Percentiles rank a stretch among this genome's conserved stretches.
Conservation (phyloP, 129 eudicot genomes). For the Flaveria linearis region DNA sequence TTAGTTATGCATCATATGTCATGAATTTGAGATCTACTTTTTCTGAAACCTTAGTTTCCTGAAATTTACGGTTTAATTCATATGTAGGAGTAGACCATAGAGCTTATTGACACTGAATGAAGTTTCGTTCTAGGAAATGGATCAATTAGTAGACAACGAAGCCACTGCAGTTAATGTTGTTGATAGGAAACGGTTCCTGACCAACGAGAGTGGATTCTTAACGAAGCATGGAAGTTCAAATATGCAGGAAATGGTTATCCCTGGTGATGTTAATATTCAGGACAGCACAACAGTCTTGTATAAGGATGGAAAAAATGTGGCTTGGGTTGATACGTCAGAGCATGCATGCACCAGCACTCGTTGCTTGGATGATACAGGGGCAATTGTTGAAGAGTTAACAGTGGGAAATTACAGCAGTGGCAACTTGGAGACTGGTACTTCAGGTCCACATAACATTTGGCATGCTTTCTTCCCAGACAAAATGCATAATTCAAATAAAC, state of each 20-base stretch:
- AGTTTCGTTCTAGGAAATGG: conserved; percentile 47
- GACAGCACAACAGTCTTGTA: conserved; percentile 38
- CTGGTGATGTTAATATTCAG: conserved; percentile 42
- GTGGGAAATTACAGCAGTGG: conserved; percentile 50
- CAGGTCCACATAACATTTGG: conserved; percentile 44
- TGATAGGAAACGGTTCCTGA: conserved; percentile 33
- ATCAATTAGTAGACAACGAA: conserved; percentile 53
- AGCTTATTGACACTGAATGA: conserved; percentile 26
- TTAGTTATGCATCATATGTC: neutral
- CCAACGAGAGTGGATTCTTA: conserved; percentile 48
- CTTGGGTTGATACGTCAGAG: conserved; percentile 54
- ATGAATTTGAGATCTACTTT: conserved; percentile 29
- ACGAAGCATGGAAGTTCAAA: conserved; percentile 41
- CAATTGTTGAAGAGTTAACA: conserved; percentile 79
- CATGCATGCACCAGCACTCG: conserved; percentile 62
- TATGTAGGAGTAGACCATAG: no score
- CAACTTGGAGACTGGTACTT: conserved; percentile 46
- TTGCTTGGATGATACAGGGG: conserved; percentile 44
- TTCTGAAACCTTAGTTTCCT: neutral
- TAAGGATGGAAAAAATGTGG: conserved; percentile 46
- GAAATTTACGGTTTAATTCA: no score
- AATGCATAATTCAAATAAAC: conserved; percentile 26
- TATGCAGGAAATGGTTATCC: conserved; percentile 54
- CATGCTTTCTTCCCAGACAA: conserved; percentile 45
- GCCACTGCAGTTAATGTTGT: conserved; percentile 35